Evolutionary conservation across 2,329 filamentous ascomycete species (phyloP), one percentile per base, ranked within the genome.

Genomic region (Ophiostoma australiae): DNA sequence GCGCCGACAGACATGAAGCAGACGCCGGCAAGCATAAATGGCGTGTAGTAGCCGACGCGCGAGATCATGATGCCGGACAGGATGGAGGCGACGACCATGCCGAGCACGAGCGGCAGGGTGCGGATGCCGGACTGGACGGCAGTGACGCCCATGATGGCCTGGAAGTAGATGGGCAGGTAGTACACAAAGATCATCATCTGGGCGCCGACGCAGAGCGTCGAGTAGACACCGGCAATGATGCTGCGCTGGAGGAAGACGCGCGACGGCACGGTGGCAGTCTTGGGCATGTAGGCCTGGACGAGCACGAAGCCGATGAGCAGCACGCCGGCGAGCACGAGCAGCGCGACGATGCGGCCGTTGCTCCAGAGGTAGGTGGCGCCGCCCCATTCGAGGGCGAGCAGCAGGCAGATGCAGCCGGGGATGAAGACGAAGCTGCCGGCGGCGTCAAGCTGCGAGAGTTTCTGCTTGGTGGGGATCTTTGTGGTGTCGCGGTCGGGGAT

Each of bases 351-450:
- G 44, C 77, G 76, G 10, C 73, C 76, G 69, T 73, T 75, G 37
- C 71, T 72, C 80, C 80, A 81, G 1, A 74, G 41, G 70, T 80
- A 78, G 55, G 75, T 77, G n/a, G 73, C 76, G 31, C 79, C 80
- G 70, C 80, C 80, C 81, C 81, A 84, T 71, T 83, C 80, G 11
- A 84, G 76, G 5, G 82, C 82, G 23, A 84, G 76, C 1, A 83
- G 75, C 11, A 83, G 79, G 71, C 81, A 82, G 58, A 82, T 75
- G 27, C 81, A 78, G 20, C 79, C 70, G 15, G 76, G 76, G 48
- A 75, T 70, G 39, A 77, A 73, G 33, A 76, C 58, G 1, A 73
- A 2, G 8, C 71, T 74, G 69, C 76, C 76, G 44, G 71, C 17
- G 3, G 71, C 67, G 68, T 77, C 76, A 67, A 76, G 68, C 70